A percentile compares a stretch with the other conserved stretches of the same genome.
Evolutionary conservation across 768 basidiomycete genomes (phyloP).

Genomic region (Gymnopilus dilepis): DNA sequence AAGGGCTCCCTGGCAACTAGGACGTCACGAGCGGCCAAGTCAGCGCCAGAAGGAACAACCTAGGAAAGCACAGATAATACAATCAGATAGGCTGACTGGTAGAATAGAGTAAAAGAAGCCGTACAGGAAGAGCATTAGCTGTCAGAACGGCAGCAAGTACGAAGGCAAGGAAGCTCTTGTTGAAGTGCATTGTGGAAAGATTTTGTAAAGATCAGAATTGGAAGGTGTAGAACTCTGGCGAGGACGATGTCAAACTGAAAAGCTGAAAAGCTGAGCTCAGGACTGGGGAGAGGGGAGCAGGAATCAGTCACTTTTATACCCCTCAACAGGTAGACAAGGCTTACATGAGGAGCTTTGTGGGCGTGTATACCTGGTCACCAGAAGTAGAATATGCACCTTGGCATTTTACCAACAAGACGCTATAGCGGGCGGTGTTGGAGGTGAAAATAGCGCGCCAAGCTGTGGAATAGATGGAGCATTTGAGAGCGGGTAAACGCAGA

Average conservation of each 20-base stretch:
- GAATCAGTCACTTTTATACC: neutral
- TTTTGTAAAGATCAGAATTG: neutral
- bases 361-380: neutral
- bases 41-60: constrained; percentile 15
- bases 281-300: neutral
- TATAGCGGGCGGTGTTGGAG: neutral
- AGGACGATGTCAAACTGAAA: neutral
- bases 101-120: neutral
- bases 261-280: neutral
- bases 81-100: neutral
- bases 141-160: constrained; percentile 11
- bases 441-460: constrained; percentile 7
- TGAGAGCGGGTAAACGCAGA: neutral
- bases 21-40: constrained; percentile 20
- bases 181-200: constrained; percentile 3
- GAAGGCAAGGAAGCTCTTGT: constrained; percentile 14
- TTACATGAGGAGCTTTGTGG: neutral
- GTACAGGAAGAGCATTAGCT: constrained; percentile 7
- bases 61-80: neutral
- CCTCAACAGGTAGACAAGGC: neutral
- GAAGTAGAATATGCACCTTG: neutral
- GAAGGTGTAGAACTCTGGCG: neutral
- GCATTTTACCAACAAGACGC: neutral
- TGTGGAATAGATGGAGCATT: neutral
- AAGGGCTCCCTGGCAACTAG: constrained; percentile 15